These are phyloP conservation scores for Penicillium digitatum DNA, from an alignment of 2,329 filamentous ascomycete genomes.

Conservation along the genomic window DNA sequence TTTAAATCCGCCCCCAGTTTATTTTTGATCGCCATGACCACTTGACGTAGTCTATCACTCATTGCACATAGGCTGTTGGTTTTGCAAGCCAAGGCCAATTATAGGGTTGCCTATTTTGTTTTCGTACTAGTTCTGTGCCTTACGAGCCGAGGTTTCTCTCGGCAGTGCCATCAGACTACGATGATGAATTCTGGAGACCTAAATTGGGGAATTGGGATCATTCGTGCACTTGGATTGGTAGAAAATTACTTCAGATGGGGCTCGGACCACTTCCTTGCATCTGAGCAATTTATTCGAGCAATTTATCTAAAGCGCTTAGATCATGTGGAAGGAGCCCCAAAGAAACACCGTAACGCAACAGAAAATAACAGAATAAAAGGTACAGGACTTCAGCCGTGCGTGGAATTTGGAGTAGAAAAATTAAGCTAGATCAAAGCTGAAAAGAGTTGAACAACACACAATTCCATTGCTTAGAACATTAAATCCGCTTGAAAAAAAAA, in stretches of 20 bases:
- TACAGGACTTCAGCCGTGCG: not conserved
- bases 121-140: not conserved
- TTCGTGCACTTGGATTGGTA: not conserved
- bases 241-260: not conserved
- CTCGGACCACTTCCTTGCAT: not conserved
- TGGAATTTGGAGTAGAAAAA: not conserved
- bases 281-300: not conserved
- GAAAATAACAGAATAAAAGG: not conserved
- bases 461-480: slow-evolving; percentile 6
- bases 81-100: not conserved
- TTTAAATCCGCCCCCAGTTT: not conserved
- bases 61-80: not conserved
- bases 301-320: not conserved
- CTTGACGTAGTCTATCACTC: not conserved
- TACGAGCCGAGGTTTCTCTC: slow-evolving; percentile 1
- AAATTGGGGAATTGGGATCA: not conserved
- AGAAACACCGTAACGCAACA: not conserved
- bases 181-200: not conserved
- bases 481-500: slow-evolving; percentile 8
- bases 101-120: slow-evolving; percentile 2
- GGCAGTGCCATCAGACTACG: slow-evolving; percentile 2
- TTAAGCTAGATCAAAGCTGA: slow-evolving; percentile 1
- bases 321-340: not conserved
- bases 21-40: not conserved
- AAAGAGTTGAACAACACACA: not conserved